Percentiles rank a stretch among this genome's conserved stretches.
These are phyloP conservation scores for Atkinsonella texensis DNA, from an alignment of 2,329 filamentous ascomycete species.

Conservation along the genomic window DNA sequence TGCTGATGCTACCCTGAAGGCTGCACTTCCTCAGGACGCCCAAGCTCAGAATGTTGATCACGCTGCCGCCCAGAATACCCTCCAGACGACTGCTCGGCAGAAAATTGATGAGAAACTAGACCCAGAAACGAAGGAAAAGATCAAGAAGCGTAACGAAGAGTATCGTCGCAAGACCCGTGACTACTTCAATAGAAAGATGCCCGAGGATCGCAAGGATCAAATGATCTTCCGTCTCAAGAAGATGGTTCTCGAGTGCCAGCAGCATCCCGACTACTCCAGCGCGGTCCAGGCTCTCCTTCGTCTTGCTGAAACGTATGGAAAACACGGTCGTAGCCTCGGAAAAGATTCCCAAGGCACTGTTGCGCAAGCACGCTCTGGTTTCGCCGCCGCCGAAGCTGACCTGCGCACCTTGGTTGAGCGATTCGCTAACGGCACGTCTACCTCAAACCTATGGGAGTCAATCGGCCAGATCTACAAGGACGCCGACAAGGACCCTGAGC, in stretches of 20 bases:
- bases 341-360: constrained; percentile 55
- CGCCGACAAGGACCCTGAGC: constrained; percentile 74
- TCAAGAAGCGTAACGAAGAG: constrained; percentile 30
- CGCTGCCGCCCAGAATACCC: constrained; percentile 19
- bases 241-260: constrained; percentile 94
- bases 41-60: constrained; percentile 37
- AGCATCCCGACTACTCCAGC: constrained; percentile 83
- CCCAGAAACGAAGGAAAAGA: constrained; percentile 47
- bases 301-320: constrained; percentile 74
- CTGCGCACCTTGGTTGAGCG: constrained; percentile 77
- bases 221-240: constrained; percentile 88
- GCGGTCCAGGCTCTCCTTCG: constrained; percentile 81
- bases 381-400: constrained; percentile 65
- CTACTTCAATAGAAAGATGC: constrained; percentile 79
- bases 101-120: constrained; percentile 51
- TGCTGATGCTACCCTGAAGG: constrained; percentile 42
- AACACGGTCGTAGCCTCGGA: constrained; percentile 56
- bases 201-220: constrained; percentile 85
- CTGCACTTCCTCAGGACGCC: constrained; percentile 37
- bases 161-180: constrained; percentile 44
- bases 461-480: constrained; percentile 79
- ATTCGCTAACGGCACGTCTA: constrained; percentile 89
- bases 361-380: constrained; percentile 57
- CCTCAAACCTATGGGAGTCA: constrained; percentile 72
- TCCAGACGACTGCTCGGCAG: constrained; percentile 37